Conservation (phyloP, 164 flowering plant species). For the Vitis labrusca region DNA sequence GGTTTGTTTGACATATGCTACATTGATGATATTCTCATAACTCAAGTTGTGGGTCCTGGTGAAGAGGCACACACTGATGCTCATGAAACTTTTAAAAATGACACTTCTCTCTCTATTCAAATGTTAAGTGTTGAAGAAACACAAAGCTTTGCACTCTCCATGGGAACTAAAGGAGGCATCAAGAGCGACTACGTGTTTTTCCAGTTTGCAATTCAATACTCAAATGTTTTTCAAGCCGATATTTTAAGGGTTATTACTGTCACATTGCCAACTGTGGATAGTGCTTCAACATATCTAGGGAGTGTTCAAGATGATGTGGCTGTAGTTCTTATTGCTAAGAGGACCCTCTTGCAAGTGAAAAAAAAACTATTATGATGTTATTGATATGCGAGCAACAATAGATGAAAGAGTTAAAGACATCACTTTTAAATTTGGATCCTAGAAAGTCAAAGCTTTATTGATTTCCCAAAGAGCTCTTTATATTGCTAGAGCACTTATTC, state of each 20-base stretch:
- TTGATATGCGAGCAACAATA: slow-evolving; percentile 63
- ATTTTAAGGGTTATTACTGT: slow-evolving; percentile 4
- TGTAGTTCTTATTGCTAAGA: slow-evolving; percentile 84
- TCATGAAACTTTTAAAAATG: too few relatives aligned
- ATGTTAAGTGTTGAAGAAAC: too few relatives aligned
- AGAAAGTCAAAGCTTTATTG: slow-evolving; percentile 70
- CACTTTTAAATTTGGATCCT: slow-evolving; percentile 65
- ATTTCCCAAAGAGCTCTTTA: slow-evolving; percentile 84
- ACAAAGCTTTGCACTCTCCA: too few relatives aligned
- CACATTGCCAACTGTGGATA: slow-evolving; percentile 79
- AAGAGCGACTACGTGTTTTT: too few relatives aligned
- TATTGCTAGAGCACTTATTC: slow-evolving; percentile 78
- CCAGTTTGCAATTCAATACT: too few relatives aligned
- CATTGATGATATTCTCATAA: too few relatives aligned
- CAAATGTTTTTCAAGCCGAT: too few relatives aligned
- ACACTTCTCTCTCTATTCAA: too few relatives aligned
- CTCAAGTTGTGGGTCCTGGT: too few relatives aligned
- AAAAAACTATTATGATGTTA: slow-evolving; percentile 54
- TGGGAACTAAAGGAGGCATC: too few relatives aligned
- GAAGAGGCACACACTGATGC: too few relatives aligned
- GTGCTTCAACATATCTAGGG: slow-evolving; percentile 80
- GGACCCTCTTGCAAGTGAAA: slow-evolving; percentile 68
- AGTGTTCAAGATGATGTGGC: slow-evolving; percentile 91
- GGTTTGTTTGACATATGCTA: slow-evolving; percentile 77
- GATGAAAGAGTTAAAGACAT: slow-evolving; percentile 88